phyloP scores from a whole-genome alignment of 331 rosid species.

The Quercus lobata region DNA sequence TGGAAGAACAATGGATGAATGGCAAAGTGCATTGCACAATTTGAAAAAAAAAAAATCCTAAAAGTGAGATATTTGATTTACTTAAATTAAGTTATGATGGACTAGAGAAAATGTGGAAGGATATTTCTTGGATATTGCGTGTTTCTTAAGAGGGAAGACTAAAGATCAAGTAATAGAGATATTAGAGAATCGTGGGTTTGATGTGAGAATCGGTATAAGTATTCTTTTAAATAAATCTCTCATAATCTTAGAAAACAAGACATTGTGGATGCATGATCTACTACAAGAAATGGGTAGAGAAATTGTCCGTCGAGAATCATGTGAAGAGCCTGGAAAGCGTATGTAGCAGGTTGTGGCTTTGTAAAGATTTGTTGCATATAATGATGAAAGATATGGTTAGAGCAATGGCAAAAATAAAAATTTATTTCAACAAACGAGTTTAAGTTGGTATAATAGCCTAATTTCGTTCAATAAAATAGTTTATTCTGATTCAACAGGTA shows the following conservation, averaged over 20 bases:
- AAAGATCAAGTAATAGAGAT: slow-evolving; percentile 4
- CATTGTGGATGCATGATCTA: slow-evolving; percentile 28
- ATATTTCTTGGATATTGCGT: slow-evolving; percentile 29
- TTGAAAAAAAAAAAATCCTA: slow-evolving; percentile 21
- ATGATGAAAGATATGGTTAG: neutral
- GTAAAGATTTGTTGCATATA: slow-evolving; percentile 14
- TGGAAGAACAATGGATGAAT: slow-evolving; percentile 26
- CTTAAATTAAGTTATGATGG: slow-evolving; percentile 32
- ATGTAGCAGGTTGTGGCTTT: slow-evolving; percentile 10
- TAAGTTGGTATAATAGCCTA: no score
- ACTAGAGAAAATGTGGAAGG: slow-evolving; percentile 16
- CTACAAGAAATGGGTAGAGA: slow-evolving; percentile 23
- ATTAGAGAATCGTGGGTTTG: slow-evolving; percentile 19
- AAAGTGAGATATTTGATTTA: neutral
- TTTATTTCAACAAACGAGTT: no score
- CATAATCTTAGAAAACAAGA: neutral
- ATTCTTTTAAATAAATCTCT: slow-evolving; percentile 30
- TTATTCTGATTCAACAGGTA: no score
- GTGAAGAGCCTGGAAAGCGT: slow-evolving; percentile 1
- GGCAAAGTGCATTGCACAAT: slow-evolving; percentile 31
- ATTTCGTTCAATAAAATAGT: no score
- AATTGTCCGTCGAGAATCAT: slow-evolving; percentile 7
- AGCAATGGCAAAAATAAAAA: no score
- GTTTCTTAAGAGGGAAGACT: slow-evolving; percentile 35
- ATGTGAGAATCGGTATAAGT: neutral